phyloP scores from a whole-genome alignment of 106 monocot genomes.

The Gastrodia elata region DNA sequence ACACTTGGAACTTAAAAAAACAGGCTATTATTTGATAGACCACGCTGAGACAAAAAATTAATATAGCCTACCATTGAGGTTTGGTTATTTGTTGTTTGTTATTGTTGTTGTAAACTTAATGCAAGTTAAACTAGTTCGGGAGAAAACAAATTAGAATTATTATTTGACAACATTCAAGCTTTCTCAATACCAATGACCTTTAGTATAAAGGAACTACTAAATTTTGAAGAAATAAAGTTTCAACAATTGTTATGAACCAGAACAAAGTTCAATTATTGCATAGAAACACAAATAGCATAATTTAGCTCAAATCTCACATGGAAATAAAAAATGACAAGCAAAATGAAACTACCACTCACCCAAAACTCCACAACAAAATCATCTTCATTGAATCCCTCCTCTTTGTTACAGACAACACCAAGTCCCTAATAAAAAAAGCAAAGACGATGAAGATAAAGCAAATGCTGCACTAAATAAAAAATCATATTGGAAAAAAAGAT shows the following conservation, averaged over 20 bases:
- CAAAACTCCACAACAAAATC: constrained; percentile 99
- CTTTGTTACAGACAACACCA: constrained; percentile 96
- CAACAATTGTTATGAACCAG: too few relatives aligned
- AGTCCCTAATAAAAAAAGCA: constrained; percentile 51
- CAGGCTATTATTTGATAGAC: too few relatives aligned
- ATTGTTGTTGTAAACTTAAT: neutral
- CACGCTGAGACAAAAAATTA: too few relatives aligned
- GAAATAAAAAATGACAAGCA: neutral
- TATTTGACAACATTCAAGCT: neutral
- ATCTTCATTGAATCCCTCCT: constrained; percentile 70
- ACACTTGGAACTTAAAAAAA: too few relatives aligned
- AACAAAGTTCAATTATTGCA: neutral
- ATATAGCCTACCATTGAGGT: too few relatives aligned
- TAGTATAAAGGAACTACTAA: neutral
- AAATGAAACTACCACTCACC: constrained; percentile 59
- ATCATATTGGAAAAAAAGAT: neutral
- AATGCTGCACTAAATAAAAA: neutral
- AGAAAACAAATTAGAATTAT: neutral
- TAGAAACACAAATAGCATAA: neutral
- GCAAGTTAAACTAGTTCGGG: neutral
- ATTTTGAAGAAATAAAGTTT: neutral
- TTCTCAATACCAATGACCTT: neutral
- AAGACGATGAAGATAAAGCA: constrained; percentile 3
- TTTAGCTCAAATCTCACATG: neutral
- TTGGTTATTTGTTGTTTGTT: too few relatives aligned